These are phyloP conservation scores for Westerdykella sp. DNA, from an alignment of 2,329 filamentous ascomycete species.

Conservation along the genomic window DNA sequence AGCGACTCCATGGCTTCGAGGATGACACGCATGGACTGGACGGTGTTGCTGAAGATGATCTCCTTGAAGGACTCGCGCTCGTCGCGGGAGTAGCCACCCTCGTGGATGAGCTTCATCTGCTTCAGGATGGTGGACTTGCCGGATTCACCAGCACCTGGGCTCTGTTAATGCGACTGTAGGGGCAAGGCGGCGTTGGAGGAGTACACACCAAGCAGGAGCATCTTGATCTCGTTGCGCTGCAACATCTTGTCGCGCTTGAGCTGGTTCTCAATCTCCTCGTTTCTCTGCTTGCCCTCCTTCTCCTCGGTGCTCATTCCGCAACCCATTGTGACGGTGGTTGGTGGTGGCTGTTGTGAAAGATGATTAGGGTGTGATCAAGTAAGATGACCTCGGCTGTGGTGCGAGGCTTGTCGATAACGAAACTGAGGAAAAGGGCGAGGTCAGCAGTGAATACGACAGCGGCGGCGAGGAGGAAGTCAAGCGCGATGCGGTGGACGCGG, in stretches of 20 bases:
- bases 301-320: conserved; percentile 99
- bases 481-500: no score
- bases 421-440: conserved; percentile 9
- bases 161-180: conserved; percentile 23
- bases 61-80: conserved; percentile 65
- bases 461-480: not conserved
- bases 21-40: conserved; percentile 65
- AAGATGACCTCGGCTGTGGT: conserved; percentile 23
- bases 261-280: conserved; percentile 99
- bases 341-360: conserved; percentile 11
- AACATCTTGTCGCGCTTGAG: conserved; percentile 98
- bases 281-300: conserved; percentile 99
- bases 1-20: conserved; percentile 64
- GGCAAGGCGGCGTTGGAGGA: conserved; percentile 5
- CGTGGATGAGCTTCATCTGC: conserved; percentile 99
- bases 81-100: conserved; percentile 96
- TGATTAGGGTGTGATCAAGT: conserved; percentile 18
- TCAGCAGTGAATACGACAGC: conserved; percentile 6
- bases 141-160: conserved; percentile 88
- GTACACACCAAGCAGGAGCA: conserved; percentile 87
- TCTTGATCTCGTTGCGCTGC: conserved; percentile 99
- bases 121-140: conserved; percentile 92
- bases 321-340: conserved; percentile 68
- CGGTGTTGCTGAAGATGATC: conserved; percentile 67
- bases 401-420: conserved; percentile 32